phyloP scores from a whole-genome alignment of 2,329 filamentous ascomycete genomes.

The Colletotrichum horii region DNA sequence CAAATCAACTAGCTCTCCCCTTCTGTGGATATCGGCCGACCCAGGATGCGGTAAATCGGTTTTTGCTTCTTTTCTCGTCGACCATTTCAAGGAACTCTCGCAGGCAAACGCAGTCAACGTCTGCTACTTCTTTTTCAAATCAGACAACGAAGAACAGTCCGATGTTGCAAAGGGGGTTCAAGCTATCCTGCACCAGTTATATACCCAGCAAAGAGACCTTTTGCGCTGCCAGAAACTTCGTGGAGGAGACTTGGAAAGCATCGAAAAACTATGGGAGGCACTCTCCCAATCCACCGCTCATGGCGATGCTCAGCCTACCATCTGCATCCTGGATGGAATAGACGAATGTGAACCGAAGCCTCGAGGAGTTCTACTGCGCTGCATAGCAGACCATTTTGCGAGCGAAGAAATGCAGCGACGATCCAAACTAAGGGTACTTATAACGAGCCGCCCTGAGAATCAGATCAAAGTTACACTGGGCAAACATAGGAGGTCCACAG shows the following conservation, averaged over 20 bases:
- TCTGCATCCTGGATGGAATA: slow-evolving; percentile 24
- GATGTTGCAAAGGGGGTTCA: neutral
- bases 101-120: neutral
- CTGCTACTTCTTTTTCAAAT: slow-evolving; percentile 25
- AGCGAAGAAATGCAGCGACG: neutral
- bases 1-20: neutral
- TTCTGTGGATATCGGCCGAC: slow-evolving; percentile 23
- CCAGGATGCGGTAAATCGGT: slow-evolving; percentile 23
- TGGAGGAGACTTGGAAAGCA: neutral
- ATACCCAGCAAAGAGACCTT: neutral
- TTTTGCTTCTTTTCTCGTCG: slow-evolving; percentile 12
- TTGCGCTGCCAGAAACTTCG: neutral
- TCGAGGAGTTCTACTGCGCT: slow-evolving; percentile 5
- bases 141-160: slow-evolving; percentile 17
- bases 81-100: neutral
- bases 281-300: neutral
- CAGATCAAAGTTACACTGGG: slow-evolving; percentile 23
- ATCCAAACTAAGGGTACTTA: slow-evolving; percentile 20
- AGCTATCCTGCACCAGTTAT: slow-evolving; percentile 18
- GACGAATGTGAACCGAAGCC: slow-evolving; percentile 22
- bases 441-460: slow-evolving; percentile 24
- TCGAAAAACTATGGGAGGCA: neutral
- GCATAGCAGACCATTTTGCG: slow-evolving; percentile 8
- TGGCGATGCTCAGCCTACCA: slow-evolving; percentile 5
- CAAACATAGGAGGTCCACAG: neutral